phyloP scores from a whole-genome alignment of 148 eudicot genomes.

The Euryodendron excelsum region DNA sequence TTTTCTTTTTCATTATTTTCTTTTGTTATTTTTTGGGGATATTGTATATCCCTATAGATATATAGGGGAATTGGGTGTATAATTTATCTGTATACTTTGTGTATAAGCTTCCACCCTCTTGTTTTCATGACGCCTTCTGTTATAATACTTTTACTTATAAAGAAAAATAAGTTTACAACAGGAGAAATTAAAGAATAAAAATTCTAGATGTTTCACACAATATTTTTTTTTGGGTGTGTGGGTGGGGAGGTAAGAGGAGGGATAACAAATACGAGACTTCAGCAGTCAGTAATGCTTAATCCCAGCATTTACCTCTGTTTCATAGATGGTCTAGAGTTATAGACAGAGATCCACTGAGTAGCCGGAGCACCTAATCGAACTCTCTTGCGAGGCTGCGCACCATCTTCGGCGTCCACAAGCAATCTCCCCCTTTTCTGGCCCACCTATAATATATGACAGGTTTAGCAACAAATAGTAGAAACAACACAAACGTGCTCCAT shows the following conservation, averaged over 20 bases:
- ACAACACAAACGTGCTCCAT: background rate
- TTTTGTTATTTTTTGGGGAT: too few relatives aligned
- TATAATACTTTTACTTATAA: too few relatives aligned
- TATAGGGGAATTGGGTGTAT: too few relatives aligned
- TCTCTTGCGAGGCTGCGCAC: conserved; percentile 42
- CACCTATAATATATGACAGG: conserved; percentile 27
- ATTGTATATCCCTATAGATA: too few relatives aligned
- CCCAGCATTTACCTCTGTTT: conserved; percentile 38
- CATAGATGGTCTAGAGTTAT: conserved; percentile 40
- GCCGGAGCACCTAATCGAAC: conserved; percentile 46
- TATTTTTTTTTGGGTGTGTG: too few relatives aligned
- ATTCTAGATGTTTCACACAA: too few relatives aligned
- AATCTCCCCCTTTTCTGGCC: conserved; percentile 51
- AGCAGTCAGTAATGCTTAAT: background rate
- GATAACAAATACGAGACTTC: background rate
- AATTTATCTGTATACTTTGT: too few relatives aligned
- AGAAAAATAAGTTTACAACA: too few relatives aligned
- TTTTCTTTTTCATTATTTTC: too few relatives aligned
- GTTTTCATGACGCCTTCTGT: too few relatives aligned
- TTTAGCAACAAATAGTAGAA: background rate
- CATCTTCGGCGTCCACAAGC: conserved; percentile 37
- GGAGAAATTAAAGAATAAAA: too few relatives aligned
- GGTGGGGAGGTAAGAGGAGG: background rate
- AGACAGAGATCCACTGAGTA: conserved; percentile 50
- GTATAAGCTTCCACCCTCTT: too few relatives aligned